Conservation (phyloP, 2,329 filamentous ascomycete genomes). For the Penicillium occitanis region DNA sequence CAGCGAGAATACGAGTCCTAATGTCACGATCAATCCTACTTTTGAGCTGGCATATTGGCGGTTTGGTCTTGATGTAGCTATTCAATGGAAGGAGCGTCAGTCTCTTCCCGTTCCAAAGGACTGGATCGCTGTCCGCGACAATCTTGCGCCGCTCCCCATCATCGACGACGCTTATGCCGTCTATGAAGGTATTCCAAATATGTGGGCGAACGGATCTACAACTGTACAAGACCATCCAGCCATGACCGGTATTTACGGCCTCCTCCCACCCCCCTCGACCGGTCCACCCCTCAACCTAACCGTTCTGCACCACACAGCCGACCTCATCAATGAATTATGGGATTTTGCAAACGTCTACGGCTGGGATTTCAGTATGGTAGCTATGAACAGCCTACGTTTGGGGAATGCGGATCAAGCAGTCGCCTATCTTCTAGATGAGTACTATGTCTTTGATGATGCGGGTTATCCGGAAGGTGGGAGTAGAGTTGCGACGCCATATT, state of each 20-base stretch:
- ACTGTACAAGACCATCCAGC: not conserved
- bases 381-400: constrained; percentile 48
- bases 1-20: not conserved
- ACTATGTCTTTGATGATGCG: constrained; percentile 58
- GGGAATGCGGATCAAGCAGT: constrained; percentile 47
- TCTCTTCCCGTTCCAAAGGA: not conserved
- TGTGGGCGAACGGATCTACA: not conserved
- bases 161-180: not conserved
- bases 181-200: constrained; percentile 34
- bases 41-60: not conserved
- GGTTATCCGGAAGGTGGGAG: constrained; percentile 53
- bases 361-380: constrained; percentile 51
- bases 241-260: not conserved
- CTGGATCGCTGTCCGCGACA: not conserved
- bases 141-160: not conserved
- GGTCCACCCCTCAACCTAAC: not conserved
- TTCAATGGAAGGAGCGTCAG: not conserved
- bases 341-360: constrained; percentile 45
- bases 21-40: not conserved
- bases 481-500: constrained; percentile 54
- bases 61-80: not conserved
- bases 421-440: constrained; percentile 48
- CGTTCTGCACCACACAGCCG: not conserved
- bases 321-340: constrained; percentile 31
- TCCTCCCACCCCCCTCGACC: not conserved